phyloP scores from a whole-genome alignment of 1,139 yeast genomes.

The Candida dubliniensis region DNA sequence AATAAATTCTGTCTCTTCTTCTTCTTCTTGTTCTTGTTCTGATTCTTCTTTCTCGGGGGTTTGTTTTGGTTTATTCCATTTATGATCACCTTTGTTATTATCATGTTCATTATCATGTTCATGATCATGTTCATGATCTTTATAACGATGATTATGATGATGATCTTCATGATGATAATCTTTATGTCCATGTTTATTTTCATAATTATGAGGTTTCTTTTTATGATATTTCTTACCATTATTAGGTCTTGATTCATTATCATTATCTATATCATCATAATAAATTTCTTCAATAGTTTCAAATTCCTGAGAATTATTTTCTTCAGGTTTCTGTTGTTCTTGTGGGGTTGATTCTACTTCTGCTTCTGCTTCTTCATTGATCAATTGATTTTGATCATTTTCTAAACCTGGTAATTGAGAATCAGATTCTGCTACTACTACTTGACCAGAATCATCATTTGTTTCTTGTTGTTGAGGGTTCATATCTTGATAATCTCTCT shows the following conservation, averaged over 20 bases:
- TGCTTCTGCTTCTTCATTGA: background rate
- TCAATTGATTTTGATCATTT: background rate
- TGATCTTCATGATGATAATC: conserved; percentile 2
- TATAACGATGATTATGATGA: conserved; percentile 5
- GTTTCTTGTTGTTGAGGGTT: background rate
- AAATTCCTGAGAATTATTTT: background rate
- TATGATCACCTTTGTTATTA: conserved; percentile 1
- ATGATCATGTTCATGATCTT: conserved; percentile 2
- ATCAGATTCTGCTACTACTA: conserved; percentile 3
- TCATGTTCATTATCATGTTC: too few species aligned
- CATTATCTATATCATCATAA: conserved; percentile 1
- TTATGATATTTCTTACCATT: background rate
- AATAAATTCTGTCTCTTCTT: conserved; percentile 12
- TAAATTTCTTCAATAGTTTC: conserved; percentile 13
- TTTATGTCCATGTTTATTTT: conserved; percentile 5
- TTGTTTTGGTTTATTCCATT: background rate
- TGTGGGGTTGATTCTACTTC: too few species aligned
- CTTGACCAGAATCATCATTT: conserved; percentile 9
- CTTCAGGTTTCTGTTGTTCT: conserved; percentile 4
- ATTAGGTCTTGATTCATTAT: background rate
- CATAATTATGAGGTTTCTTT: background rate
- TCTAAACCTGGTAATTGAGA: conserved; percentile 6
- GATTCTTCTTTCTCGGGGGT: conserved; percentile 2
- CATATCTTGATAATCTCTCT: too few species aligned
- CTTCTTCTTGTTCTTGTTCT: background rate